Evolutionary conservation across 257 asterid species (phyloP).

Genomic region (Ilex aquifolium): DNA sequence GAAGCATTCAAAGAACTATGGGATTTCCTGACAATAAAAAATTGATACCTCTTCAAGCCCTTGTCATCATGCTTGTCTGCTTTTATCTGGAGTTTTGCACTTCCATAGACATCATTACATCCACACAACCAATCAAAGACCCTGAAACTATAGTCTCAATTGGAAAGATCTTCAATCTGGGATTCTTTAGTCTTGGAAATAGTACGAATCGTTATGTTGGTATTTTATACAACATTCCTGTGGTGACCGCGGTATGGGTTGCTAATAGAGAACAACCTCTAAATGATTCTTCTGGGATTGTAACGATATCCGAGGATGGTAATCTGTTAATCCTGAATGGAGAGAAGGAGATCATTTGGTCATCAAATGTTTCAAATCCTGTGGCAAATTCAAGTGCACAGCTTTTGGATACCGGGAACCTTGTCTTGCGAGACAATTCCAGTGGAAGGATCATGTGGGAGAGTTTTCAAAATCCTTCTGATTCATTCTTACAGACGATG

Average conservation of each 20-base stretch:
- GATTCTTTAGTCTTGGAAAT: constrained; percentile 29
- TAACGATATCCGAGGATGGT: too few relatives aligned
- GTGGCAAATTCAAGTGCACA: constrained; percentile 25
- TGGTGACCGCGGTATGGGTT: constrained; percentile 32
- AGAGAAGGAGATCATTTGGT: too few relatives aligned
- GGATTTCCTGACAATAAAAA: too few relatives aligned
- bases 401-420: constrained; percentile 40
- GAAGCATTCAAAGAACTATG: too few relatives aligned
- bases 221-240: constrained; percentile 24
- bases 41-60: too few relatives aligned
- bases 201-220: constrained; percentile 35
- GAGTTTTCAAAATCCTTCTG: constrained; percentile 14
- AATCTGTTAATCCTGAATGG: too few relatives aligned
- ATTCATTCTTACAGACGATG: constrained; percentile 21
- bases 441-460: constrained; percentile 7
- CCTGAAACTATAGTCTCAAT: constrained; percentile 17
- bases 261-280: too few relatives aligned
- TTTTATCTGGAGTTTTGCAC: too few relatives aligned
- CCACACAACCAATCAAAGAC: constrained; percentile 1
- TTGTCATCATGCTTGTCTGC: too few relatives aligned
- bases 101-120: too few relatives aligned
- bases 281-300: too few relatives aligned
- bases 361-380: constrained; percentile 1
- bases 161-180: constrained; percentile 17
- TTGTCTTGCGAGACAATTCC: constrained; percentile 27